Base-by-base conservation (phyloP, 257 asterid species). In the Rauvolfia tetraphylla region DNA sequence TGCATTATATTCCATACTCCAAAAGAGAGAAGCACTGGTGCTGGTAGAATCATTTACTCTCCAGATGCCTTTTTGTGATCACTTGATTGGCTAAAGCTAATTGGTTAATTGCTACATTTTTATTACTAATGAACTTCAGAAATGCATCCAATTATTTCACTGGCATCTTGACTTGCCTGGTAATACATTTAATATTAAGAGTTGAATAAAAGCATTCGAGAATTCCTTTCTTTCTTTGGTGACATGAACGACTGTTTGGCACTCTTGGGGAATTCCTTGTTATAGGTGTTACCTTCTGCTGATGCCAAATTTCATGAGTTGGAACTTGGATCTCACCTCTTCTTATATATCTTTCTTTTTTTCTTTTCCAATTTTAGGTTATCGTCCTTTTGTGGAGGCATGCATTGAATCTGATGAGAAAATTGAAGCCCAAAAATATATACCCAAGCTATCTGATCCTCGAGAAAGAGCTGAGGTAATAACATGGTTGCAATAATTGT, bases 351-450 rank as follows among this genome's bases (percentile, higher is more conserved):
- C 11, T 46, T 5, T 51, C 2, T 77, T 41, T n/a, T n/a, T n/a
- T n/a, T n/a, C n/a, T n/a, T 56, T 31, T 82, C 66, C 72, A 42
- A 78, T 23, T 79, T 71, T 81, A 92, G 99, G 99, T 74, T 95
- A 87, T 87, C 96, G 95, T 73, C 99, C 99, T 68, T 95, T 92
- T 74, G 98, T 95, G 79, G 98, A 95, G 88, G 99, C 99, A 68
- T 92, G 99, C 79, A 76, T 86, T 22, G 99, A 92, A 69, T 97
- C 96, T 33, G 94, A 87, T 69, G 98, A 91, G 88, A 95, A 90
- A 78, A 88, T 79, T 59, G 96, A 92, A 90, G 98, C 97, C 13
- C 88, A 86, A 44, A 95, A 92, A 78, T 95, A 95, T 61, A 92
- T 95, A 84, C 98, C 93, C 33, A 91, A 90, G 82, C 97, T 95